A percentile compares a stretch with the other conserved stretches of the same genome.
Evolutionary conservation across 345 rosid species (phyloP).

Genomic region (Anastatica hierochuntica): DNA sequence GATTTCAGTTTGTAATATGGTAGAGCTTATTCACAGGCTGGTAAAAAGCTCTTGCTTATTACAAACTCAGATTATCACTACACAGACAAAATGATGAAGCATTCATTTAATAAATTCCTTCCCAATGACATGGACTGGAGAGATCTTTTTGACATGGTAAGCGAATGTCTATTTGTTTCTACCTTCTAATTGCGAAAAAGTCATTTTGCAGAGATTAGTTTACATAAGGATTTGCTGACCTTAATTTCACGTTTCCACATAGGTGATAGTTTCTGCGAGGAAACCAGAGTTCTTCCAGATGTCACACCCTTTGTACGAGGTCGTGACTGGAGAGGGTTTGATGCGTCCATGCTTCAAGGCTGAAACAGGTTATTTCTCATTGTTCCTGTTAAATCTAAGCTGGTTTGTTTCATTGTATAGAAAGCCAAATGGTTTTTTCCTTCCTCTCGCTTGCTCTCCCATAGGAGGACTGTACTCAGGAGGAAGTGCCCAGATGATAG

Average conservation of each 20-base stretch:
- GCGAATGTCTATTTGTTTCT: conserved; percentile 12
- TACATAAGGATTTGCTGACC: background rate
- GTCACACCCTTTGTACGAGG: conserved; percentile 92
- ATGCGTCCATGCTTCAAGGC: conserved; percentile 99
- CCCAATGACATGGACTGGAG: conserved; percentile 94
- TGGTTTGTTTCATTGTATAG: background rate
- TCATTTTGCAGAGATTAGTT: background rate
- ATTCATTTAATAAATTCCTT: conserved; percentile 78
- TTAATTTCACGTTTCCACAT: conserved; percentile 8
- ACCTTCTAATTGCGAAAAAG: background rate
- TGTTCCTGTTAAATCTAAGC: conserved; percentile 1
- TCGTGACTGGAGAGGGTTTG: conserved; percentile 88
- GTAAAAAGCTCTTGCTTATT: conserved; percentile 88
- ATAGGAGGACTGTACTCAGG: conserved; percentile 86
- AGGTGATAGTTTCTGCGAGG: conserved; percentile 96
- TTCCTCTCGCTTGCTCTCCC: conserved; percentile 9
- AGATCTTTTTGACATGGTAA: conserved; percentile 83
- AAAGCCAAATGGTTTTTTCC: background rate
- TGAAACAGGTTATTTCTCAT: conserved; percentile 42
- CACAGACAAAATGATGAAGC: conserved; percentile 95
- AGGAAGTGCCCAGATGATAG: conserved; percentile 96
- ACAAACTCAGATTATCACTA: conserved; percentile 94
- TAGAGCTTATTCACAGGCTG: conserved; percentile 53
- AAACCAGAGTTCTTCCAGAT: conserved; percentile 98
- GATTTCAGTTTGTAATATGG: conserved; percentile 7